These are phyloP conservation scores for Colletotrichum spaethianum DNA, from an alignment of 2,329 filamentous ascomycete genomes.

Conservation along the genomic window DNA sequence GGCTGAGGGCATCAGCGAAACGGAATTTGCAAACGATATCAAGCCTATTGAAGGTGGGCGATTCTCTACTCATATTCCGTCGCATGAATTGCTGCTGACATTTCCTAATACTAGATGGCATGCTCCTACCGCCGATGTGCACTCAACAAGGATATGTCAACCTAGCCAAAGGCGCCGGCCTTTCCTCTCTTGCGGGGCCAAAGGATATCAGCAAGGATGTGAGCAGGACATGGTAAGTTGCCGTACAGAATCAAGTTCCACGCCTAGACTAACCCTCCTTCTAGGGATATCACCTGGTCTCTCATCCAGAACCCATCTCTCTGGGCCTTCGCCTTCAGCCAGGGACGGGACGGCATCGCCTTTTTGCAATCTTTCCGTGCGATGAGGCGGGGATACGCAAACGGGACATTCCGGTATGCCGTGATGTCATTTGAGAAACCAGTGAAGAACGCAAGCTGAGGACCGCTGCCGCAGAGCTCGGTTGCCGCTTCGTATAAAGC, in stretches of 20 bases:
- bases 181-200: slow-evolving; percentile 60
- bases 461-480: background rate
- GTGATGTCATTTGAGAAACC: slow-evolving; percentile 70
- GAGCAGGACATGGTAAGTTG: slow-evolving; percentile 69
- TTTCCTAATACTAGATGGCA: slow-evolving; percentile 61
- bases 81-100: background rate
- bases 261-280: background rate
- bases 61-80: background rate
- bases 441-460: background rate
- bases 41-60: slow-evolving; percentile 69
- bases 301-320: slow-evolving; percentile 72
- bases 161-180: slow-evolving; percentile 63
- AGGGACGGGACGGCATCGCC: slow-evolving; percentile 72
- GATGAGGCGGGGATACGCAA: slow-evolving; percentile 72
- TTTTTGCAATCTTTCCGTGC: slow-evolving; percentile 74
- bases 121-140: slow-evolving; percentile 71
- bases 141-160: slow-evolving; percentile 67
- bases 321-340: slow-evolving; percentile 73
- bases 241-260: background rate
- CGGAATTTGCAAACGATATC: slow-evolving; percentile 65
- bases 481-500: background rate
- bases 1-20: slow-evolving; percentile 60
- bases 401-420: slow-evolving; percentile 71
- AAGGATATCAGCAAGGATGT: slow-evolving; percentile 72
- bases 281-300: slow-evolving; percentile 74